A percentile compares a stretch with the other conserved stretches of the same genome.
phyloP scores from a whole-genome alignment of 1,139 yeast genomes.

The Diutina neorugosa region DNA sequence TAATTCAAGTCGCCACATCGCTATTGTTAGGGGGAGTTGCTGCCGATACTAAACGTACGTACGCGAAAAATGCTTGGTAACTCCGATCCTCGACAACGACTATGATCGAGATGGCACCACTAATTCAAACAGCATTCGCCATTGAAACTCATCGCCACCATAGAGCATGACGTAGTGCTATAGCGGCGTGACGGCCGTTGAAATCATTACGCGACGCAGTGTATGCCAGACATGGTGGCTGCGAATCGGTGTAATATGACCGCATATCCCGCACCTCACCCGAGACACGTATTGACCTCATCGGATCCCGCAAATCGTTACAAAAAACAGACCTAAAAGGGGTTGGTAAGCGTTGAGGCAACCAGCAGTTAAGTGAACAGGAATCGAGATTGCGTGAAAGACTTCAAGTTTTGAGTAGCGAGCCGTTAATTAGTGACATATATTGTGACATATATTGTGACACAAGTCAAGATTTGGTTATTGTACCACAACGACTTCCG shows the following conservation, averaged over 20 bases:
- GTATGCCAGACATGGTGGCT: background rate
- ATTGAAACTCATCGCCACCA: background rate
- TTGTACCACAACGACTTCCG: background rate
- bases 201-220: background rate
- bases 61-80: background rate
- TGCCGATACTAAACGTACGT: background rate
- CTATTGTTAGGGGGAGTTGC: background rate
- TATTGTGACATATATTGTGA: background rate
- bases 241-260: background rate
- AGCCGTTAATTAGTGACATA: background rate
- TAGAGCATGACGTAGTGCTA: background rate
- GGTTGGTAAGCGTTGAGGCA: no score
- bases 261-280: background rate
- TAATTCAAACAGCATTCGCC: background rate
- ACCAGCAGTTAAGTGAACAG: no score
- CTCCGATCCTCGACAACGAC: background rate
- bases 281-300: background rate
- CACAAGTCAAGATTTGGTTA: background rate
- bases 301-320: background rate
- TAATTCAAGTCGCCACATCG: background rate
- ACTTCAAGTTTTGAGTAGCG: no score
- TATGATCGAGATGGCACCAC: background rate
- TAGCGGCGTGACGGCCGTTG: background rate
- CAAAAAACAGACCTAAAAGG: no score
- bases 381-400: no score